Evolutionary conservation across 352 stramenopile genomes (phyloP).

Genomic region (Globisporangium irregulare): DNA sequence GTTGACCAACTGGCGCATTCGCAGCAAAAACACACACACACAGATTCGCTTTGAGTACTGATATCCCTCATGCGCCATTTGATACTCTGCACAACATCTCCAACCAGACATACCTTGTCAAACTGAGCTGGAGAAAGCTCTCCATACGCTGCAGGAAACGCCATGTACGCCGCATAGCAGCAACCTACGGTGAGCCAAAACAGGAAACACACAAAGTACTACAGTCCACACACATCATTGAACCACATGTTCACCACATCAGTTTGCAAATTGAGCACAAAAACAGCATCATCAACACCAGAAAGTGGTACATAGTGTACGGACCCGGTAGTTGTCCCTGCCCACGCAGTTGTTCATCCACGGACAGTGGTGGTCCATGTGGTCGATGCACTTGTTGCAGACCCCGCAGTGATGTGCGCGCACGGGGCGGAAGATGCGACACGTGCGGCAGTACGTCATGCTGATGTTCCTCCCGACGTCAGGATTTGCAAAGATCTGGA

Average conservation of each 20-base stretch:
- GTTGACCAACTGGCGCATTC: conserved; percentile 28
- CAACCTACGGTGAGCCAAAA: conserved; percentile 59
- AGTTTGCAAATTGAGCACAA: not conserved
- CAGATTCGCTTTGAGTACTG: too few relatives aligned
- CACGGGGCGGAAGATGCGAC: conserved; percentile 44
- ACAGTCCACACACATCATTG: not conserved
- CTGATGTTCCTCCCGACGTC: not conserved
- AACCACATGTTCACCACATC: not conserved
- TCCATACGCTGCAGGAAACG: conserved; percentile 53
- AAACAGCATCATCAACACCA: not conserved
- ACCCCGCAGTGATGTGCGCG: conserved; percentile 74
- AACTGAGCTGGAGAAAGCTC: conserved; percentile 52
- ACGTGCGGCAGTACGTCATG: conserved; percentile 49
- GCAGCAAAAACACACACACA: too few relatives aligned
- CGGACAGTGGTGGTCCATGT: conserved; percentile 98
- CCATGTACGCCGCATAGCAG: conserved; percentile 56
- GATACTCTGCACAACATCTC: conserved; percentile 16
- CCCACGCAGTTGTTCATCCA: conserved; percentile 98
- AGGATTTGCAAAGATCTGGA: conserved; percentile 27
- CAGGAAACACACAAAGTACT: conserved; percentile 82
- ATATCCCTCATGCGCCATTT: not conserved
- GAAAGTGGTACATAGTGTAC: not conserved
- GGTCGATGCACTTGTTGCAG: conserved; percentile 89
- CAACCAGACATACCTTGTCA: conserved; percentile 36
- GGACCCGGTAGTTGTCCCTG: conserved; percentile 93